A percentile compares a stretch with the other conserved stretches of the same genome.
phyloP scores from a whole-genome alignment of 768 basidiomycete genomes.

The Candolleomyces eurysporus region DNA sequence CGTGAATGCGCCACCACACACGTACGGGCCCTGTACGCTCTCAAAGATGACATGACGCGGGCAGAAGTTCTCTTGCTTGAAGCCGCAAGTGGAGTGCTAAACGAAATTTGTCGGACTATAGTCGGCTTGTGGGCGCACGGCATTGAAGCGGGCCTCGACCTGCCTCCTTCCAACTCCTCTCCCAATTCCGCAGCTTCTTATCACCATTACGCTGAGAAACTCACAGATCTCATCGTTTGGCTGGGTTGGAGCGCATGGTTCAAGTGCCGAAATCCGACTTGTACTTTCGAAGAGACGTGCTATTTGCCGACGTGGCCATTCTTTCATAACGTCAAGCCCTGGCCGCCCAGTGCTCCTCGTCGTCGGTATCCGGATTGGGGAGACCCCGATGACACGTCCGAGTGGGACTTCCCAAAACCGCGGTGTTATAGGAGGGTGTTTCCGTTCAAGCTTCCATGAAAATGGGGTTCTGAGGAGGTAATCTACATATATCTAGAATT shows the following conservation, averaged over 20 bases:
- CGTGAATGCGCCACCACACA: constrained; percentile 30
- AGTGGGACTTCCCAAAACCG: not conserved
- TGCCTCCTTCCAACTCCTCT: not conserved
- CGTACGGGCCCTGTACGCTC: constrained; percentile 18
- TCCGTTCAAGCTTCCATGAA: not conserved
- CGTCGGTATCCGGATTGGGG: not conserved
- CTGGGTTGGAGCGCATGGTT: constrained; percentile 53
- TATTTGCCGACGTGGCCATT: constrained; percentile 45
- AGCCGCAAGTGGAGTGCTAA: constrained; percentile 31
- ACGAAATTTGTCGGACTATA: constrained; percentile 45
- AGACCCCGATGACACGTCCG: not conserved
- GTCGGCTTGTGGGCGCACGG: constrained; percentile 49
- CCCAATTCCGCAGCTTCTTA: not conserved
- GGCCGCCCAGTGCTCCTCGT: not conserved
- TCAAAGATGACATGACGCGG: constrained; percentile 15
- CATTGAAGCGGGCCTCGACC: constrained; percentile 20
- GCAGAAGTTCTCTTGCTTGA: constrained; percentile 26
- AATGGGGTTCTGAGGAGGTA: not conserved
- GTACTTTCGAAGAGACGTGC: constrained; percentile 29
- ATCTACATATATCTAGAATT: no score
- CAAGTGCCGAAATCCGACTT: constrained; percentile 26
- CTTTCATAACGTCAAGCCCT: constrained; percentile 14
- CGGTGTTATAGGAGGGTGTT: not conserved
- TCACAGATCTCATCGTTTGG: constrained; percentile 40
- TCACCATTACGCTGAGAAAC: not conserved